Conservation (phyloP, 169 alveolate genomes). For the Theileria parva region DNA sequence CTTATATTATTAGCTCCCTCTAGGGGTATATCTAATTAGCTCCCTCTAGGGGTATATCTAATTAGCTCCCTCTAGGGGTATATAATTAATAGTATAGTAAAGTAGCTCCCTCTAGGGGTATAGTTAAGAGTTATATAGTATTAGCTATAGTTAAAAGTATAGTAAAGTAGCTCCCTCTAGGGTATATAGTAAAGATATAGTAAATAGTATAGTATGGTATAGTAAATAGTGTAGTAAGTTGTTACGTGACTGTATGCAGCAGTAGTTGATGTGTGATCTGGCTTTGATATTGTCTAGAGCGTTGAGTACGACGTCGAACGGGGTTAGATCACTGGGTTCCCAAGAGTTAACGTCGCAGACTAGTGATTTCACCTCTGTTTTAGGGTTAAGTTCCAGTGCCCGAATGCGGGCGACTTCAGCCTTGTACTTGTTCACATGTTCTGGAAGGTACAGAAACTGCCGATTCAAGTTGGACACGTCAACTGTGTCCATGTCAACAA, state of each 20-base stretch:
- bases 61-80: too few species aligned
- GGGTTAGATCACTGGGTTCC: constrained; percentile 68
- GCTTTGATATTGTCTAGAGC: constrained; percentile 96
- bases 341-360: constrained; percentile 84
- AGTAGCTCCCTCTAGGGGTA: too few species aligned
- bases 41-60: too few species aligned
- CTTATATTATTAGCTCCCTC: too few species aligned
- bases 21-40: too few species aligned
- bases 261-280: constrained; percentile 89
- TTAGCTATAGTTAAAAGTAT: too few species aligned
- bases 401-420: constrained; percentile 88
- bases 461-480: constrained; percentile 96
- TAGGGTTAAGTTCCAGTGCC: constrained; percentile 56
- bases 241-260: constrained; percentile 86
- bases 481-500: constrained; percentile 95
- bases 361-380: constrained; percentile 58
- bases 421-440: constrained; percentile 77
- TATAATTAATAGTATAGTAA: too few species aligned
- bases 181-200: too few species aligned
- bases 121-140: too few species aligned
- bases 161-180: too few species aligned
- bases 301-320: constrained; percentile 90
- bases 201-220: too few species aligned
- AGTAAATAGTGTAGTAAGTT: not conserved
- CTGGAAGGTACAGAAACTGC: constrained; percentile 92